Evolutionary conservation across 345 rosid genomes (phyloP).

Genomic region (Rhodamnia argentea): DNA sequence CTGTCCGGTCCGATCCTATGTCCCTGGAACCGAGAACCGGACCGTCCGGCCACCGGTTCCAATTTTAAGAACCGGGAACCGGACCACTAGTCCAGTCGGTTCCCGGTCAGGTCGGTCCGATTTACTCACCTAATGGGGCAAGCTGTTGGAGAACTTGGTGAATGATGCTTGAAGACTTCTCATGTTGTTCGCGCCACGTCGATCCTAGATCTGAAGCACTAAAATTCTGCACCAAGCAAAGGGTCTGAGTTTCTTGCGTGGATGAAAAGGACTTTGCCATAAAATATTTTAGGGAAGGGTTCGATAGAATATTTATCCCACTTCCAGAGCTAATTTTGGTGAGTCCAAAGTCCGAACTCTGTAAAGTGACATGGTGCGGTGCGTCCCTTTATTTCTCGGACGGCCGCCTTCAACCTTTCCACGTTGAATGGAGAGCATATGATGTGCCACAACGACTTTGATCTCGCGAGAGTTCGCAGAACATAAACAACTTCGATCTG

Average conservation of each 20-base stretch:
- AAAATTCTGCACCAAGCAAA: background rate
- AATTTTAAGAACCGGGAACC: too few relatives aligned
- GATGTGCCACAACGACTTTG: too few relatives aligned
- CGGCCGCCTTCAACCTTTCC: background rate
- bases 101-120: too few relatives aligned
- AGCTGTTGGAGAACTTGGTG: background rate
- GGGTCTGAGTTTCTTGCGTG: background rate
- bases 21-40: too few relatives aligned
- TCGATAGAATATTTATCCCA: background rate
- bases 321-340: background rate
- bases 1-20: too few relatives aligned
- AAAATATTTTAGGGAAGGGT: background rate
- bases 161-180: background rate
- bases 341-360: background rate
- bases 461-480: too few relatives aligned
- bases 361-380: background rate
- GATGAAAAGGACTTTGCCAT: background rate
- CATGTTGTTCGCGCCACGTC: background rate
- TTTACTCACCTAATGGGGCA: background rate
- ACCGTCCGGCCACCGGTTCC: too few relatives aligned
- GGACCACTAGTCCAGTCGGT: too few relatives aligned
- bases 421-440: too few relatives aligned
- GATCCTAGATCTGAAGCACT: background rate
- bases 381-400: background rate
- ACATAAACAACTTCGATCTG: too few relatives aligned